Evolutionary conservation across 768 basidiomycete species (phyloP).

Genomic region (Porpolomopsis calyptriformis): DNA sequence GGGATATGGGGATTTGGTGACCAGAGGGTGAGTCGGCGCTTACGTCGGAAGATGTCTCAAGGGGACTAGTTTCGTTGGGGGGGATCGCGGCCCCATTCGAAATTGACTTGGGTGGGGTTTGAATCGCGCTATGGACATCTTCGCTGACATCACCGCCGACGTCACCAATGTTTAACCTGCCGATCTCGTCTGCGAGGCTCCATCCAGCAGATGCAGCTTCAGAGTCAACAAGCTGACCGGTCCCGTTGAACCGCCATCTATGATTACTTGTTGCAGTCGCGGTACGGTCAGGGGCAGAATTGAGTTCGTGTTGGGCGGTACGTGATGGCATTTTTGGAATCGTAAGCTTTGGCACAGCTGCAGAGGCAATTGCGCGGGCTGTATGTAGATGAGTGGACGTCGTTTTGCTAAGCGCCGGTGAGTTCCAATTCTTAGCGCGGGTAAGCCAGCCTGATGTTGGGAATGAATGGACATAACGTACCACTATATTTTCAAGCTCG

Average conservation of each 20-base stretch:
- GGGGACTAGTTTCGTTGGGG: slow-evolving; percentile 55
- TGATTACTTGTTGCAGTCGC: slow-evolving; percentile 28
- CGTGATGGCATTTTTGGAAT: slow-evolving; percentile 38
- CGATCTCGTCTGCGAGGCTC: slow-evolving; percentile 66
- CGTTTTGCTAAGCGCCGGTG: slow-evolving; percentile 29
- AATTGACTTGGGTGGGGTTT: slow-evolving; percentile 59
- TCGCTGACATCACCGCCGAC: slow-evolving; percentile 38
- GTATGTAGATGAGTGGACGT: slow-evolving; percentile 25
- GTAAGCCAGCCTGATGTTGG: slow-evolving; percentile 23
- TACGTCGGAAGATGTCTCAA: slow-evolving; percentile 61
- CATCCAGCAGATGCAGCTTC: slow-evolving; percentile 44
- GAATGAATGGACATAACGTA: slow-evolving; percentile 25
- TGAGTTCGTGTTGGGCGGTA: slow-evolving; percentile 33
- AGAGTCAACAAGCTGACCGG: slow-evolving; percentile 53
- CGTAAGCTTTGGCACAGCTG: slow-evolving; percentile 28
- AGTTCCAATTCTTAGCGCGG: slow-evolving; percentile 36
- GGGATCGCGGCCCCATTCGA: slow-evolving; percentile 41
- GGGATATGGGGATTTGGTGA: slow-evolving; percentile 54
- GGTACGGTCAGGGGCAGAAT: slow-evolving; percentile 28
- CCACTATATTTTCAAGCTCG: slow-evolving; percentile 35
- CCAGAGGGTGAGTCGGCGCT: slow-evolving; percentile 70
- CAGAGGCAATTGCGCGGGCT: slow-evolving; percentile 22
- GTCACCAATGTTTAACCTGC: slow-evolving; percentile 57
- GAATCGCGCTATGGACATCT: slow-evolving; percentile 42
- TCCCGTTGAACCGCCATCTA: slow-evolving; percentile 57